Evolutionary conservation across 495 filamentous ascomycete species (phyloP), one percentile per base, ranked within the genome.

Genomic region (Physcia stellaris): DNA sequence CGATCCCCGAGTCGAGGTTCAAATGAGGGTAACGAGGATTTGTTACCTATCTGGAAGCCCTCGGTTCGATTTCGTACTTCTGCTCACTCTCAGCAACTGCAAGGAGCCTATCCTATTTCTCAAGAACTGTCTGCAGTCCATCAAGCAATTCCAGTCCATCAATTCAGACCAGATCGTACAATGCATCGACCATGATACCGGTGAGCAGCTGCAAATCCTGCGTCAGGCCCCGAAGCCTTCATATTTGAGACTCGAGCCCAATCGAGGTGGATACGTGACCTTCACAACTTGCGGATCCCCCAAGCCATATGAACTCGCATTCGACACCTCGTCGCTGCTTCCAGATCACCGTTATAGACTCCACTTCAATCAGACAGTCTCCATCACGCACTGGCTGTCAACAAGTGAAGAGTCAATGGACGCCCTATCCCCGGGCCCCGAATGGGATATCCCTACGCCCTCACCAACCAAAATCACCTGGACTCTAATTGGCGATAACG

Each of bases 1-100:
- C n/a, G n/a, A n/a, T n/a, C 39, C 29, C 21, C n/a, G 39, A 26
- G 19, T 41, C 26, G 39, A 41, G 31, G 30, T 41, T 27, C 29
- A 27, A 17, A 13, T 41, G 6, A 24, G 13, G 26, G 30, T 24
- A 28, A 18, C 20, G 21, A 38, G 39, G 13, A 24, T 41, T 24
- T 41, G 39, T 27, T 27, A 41, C 26, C 30, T 41, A 34, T 41
- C 39, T 41, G n/a, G 31, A 15, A 20, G 35, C 20, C 39, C 39
- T 35, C 39, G 31, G n/a, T 41, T 41, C 22, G 11, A 35, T 24
- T 27, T 41, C 22, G 31, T 41, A 27, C 17, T 41, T 15, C 26
- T 24, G 12, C 28, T 41, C 22, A 35, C 39, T 33, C 30, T 41
- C 26, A 28, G 21, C 22, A 27, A 41, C 26, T 19, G 29, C 39